phyloP scores from a whole-genome alignment of 805 yeast species.

The Kuraishia hungarica region DNA sequence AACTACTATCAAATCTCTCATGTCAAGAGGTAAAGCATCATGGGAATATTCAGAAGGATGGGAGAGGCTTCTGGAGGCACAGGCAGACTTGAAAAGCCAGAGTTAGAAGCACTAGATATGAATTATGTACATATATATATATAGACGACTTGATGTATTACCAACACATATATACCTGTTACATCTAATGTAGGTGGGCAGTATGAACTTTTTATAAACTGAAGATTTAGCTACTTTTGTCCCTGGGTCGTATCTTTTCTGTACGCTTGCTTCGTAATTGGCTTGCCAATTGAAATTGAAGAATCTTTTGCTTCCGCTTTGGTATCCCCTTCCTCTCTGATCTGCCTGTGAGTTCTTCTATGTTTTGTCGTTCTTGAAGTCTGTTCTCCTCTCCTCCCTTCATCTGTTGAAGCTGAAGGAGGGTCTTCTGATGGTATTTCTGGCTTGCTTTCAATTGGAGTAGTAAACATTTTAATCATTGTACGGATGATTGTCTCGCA shows the following conservation, averaged over 20 bases:
- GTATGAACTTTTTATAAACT: not conserved
- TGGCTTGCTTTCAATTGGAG: not conserved
- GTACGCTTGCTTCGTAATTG: not conserved
- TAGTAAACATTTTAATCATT: not conserved
- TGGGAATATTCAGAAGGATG: slow-evolving; percentile 84
- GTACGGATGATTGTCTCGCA: not conserved
- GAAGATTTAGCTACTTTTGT: not conserved
- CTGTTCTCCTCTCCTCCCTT: not conserved
- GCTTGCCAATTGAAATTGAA: not conserved
- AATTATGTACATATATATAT: not conserved
- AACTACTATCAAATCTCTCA: slow-evolving; percentile 59
- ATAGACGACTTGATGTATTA: not conserved
- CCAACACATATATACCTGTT: too few species aligned
- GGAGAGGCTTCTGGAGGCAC: slow-evolving; percentile 42
- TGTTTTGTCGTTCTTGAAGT: not conserved
- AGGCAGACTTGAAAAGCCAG: not conserved
- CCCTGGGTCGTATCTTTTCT: not conserved
- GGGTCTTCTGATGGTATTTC: not conserved
- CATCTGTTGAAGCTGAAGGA: not conserved
- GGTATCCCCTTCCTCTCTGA: not conserved
- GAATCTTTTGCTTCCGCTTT: not conserved
- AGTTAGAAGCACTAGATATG: slow-evolving; percentile 29
- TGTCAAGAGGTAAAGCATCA: slow-evolving; percentile 67
- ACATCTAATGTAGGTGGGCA: not conserved
- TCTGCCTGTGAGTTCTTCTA: not conserved